Evolutionary conservation across 176 grass and related monocot species (phyloP), one percentile per base, ranked within the genome.

Genomic region (Aegilops speltoides): DNA sequence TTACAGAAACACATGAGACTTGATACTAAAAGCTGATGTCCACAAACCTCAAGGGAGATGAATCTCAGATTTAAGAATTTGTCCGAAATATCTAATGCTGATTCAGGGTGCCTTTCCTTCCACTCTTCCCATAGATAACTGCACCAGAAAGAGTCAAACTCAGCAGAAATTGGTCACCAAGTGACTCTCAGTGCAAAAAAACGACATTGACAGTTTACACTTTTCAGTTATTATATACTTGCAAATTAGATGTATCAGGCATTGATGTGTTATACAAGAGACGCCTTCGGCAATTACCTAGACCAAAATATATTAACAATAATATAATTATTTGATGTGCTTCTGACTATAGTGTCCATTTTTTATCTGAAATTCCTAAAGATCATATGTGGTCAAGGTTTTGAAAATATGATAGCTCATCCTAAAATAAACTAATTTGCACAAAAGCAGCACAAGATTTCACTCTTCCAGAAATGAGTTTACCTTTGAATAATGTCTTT

Each of bases 91-190:
- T 94, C 87, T 85, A 82, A 79, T 77, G 85, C 60, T 76, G 85
- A 61, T 82, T 94, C 92, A 80, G 89, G 88, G 40, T 99, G 85
- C 34, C 90, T 93, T 93, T 99, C 97, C 82, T 97, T 99, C 94
- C 94, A 97, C 70, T 99, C 97, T 71, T 99, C 97, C 97, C 90
- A 99, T 80, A 99, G 78, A 86, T 99, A 99, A 94, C 97, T 99
- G 76, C 45, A 62, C 14, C 77, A 79, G 26, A 65, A 74, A 90
- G 64, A 84, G 85, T 73, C 4, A 73, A 59, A 89, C 9, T 22
- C 31, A 84, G 8, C 61, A 76, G 11, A 84, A 70, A 82, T 81
- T 84, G 70, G 72, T 73, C 41, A 79, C 48, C 46, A 25, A 46
- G 38, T n/a, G 52, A 60, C 81, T 71, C 52, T 64, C 8, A n/a